These are phyloP conservation scores for Kodamaea fungicola DNA, from an alignment of 1,139 yeast species.

Conservation along the genomic window DNA sequence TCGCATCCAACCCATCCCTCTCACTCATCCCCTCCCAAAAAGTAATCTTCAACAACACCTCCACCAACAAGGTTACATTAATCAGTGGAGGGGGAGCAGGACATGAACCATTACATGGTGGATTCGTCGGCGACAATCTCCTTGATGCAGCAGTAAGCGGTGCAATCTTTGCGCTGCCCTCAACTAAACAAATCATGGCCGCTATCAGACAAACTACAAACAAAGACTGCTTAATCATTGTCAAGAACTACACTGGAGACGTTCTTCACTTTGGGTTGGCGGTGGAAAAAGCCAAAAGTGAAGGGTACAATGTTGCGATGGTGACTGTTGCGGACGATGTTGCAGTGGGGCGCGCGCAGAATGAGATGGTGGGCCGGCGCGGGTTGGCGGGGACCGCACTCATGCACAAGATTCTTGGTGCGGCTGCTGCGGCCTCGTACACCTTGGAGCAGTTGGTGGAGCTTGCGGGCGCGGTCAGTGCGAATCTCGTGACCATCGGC, in stretches of 20 bases:
- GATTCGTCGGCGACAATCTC: constrained; percentile 80
- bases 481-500: constrained; percentile 77
- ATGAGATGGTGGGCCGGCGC: constrained; percentile 88
- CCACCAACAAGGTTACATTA: constrained; percentile 57
- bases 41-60: constrained; percentile 52
- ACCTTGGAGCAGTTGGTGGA: constrained; percentile 48
- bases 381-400: constrained; percentile 89
- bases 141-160: constrained; percentile 90
- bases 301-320: constrained; percentile 68
- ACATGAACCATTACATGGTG: constrained; percentile 92
- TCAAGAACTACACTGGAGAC: constrained; percentile 93
- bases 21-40: constrained; percentile 63
- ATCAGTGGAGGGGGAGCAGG: constrained; percentile 96
- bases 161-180: constrained; percentile 85
- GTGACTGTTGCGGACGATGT: constrained; percentile 86
- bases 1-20: constrained; percentile 64
- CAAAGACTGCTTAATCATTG: constrained; percentile 61
- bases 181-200: constrained; percentile 79
- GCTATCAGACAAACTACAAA: constrained; percentile 62
- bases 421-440: constrained; percentile 35
- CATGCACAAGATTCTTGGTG: constrained; percentile 84
- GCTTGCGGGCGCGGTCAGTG: constrained; percentile 60
- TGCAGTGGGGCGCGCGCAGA: constrained; percentile 83
- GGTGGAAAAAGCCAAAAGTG: constrained; percentile 79
- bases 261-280: constrained; percentile 88